Percentiles rank a stretch among this genome's conserved stretches.
Evolutionary conservation across 345 rosid species (phyloP).

Genomic region (Salix brachista): DNA sequence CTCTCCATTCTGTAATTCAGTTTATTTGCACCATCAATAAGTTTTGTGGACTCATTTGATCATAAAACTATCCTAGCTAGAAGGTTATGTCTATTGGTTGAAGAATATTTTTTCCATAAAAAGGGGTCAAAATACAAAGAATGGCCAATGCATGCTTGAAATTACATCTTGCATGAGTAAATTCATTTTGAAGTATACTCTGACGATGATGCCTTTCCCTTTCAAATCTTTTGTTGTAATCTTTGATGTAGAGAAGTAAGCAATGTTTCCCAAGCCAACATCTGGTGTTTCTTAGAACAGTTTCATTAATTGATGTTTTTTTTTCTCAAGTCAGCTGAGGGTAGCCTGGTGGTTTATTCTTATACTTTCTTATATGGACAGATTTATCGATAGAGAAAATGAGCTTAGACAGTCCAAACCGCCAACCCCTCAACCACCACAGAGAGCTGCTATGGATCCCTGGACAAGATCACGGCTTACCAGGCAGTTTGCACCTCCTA

Average conservation of each 20-base stretch:
- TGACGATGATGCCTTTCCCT: not conserved
- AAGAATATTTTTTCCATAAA: not conserved
- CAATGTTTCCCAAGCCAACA: not conserved
- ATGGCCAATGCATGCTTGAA: not conserved
- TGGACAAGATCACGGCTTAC: slow-evolving; percentile 75
- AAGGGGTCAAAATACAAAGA: not conserved
- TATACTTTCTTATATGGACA: slow-evolving; percentile 19
- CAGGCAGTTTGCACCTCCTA: slow-evolving; percentile 74
- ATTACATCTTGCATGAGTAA: not conserved
- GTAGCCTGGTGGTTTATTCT: not conserved
- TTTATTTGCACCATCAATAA: not conserved
- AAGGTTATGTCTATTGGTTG: not conserved
- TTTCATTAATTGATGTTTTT: not conserved
- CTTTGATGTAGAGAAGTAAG: not conserved
- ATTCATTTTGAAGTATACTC: too few species aligned
- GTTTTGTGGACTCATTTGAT: not conserved
- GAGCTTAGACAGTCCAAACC: slow-evolving; percentile 86
- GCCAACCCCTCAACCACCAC: slow-evolving; percentile 64
- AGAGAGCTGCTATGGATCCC: slow-evolving; percentile 63
- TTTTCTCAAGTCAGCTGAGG: not conserved
- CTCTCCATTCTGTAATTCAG: not conserved
- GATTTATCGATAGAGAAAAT: slow-evolving; percentile 88
- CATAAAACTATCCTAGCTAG: not conserved
- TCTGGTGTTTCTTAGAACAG: not conserved
- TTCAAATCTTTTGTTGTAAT: not conserved